Evolutionary conservation across 768 basidiomycete species (phyloP).

Genomic region (Leccinum ochraceum): DNA sequence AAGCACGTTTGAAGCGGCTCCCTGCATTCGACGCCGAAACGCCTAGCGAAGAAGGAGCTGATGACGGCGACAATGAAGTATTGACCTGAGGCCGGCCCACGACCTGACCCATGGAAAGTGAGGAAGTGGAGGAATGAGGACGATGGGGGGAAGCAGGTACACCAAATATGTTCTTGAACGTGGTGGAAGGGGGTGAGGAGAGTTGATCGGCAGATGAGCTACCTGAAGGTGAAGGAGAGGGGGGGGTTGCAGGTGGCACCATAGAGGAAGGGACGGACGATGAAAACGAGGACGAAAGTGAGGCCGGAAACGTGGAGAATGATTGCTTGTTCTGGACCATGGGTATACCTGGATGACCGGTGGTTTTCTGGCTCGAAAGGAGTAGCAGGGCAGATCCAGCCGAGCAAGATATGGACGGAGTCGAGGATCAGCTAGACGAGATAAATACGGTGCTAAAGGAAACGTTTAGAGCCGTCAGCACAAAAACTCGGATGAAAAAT

Average conservation of each 20-base stretch:
- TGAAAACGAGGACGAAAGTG: constrained; percentile 46
- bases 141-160: constrained; percentile 26
- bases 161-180: constrained; percentile 35
- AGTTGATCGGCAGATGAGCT: constrained; percentile 45
- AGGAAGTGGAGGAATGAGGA: constrained; percentile 28
- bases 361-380: constrained; percentile 19
- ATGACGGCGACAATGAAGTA: constrained; percentile 28
- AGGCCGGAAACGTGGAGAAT: constrained; percentile 41
- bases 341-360: constrained; percentile 24
- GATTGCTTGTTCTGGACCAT: constrained; percentile 40
- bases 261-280: constrained; percentile 44
- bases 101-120: constrained; percentile 36
- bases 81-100: constrained; percentile 34
- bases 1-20: constrained; percentile 32
- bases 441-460: constrained; percentile 32
- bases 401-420: constrained; percentile 27
- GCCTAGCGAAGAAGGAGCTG: constrained; percentile 26
- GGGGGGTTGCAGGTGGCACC: constrained; percentile 38
- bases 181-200: constrained; percentile 36
- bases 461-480: constrained; percentile 18
- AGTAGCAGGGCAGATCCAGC: constrained; percentile 21
- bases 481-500: constrained; percentile 6
- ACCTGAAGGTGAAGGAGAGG: constrained; percentile 44
- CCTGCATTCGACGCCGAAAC: constrained; percentile 25
- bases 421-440: constrained; percentile 30